These are phyloP conservation scores for Podila epigama DNA, from an alignment of 192 early-diverging fungal genomes.

Conservation along the genomic window DNA sequence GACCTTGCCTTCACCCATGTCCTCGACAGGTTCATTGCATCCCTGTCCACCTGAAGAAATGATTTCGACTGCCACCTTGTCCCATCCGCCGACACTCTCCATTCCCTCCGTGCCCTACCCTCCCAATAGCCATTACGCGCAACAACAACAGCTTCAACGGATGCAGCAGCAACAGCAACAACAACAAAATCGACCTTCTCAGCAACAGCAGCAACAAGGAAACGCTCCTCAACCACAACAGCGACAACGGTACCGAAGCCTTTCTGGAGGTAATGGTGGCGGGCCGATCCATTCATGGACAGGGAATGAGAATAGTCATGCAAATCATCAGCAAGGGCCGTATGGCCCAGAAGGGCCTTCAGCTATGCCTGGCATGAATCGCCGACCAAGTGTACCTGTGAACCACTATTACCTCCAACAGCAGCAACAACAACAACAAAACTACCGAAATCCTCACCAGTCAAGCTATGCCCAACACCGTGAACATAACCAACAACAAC, in stretches of 20 bases:
- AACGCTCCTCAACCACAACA: too few relatives aligned
- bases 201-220: constrained; percentile 1
- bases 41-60: constrained; percentile 32
- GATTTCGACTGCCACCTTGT: constrained; percentile 26
- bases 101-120: constrained; percentile 25
- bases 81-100: constrained; percentile 25
- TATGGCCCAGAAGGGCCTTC: background rate
- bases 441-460: constrained; percentile 12
- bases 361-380: constrained; percentile 9
- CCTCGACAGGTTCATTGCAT: constrained; percentile 2
- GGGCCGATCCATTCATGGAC: constrained; percentile 12
- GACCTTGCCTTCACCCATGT: constrained; percentile 34
- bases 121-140: constrained; percentile 14
- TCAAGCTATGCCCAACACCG: constrained; percentile 29
- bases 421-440: constrained; percentile 16
- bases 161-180: constrained; percentile 4
- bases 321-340: background rate
- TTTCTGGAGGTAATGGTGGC: constrained; percentile 10
- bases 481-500: constrained; percentile 8
- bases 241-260: constrained; percentile 24
- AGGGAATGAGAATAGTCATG: constrained; percentile 5
- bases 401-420: constrained; percentile 17
- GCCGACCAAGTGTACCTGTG: constrained; percentile 25
- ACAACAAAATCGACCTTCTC: background rate
- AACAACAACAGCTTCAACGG: constrained; percentile 16